phyloP scores from a whole-genome alignment of 306 rosid genomes.

The Prunus davidiana region DNA sequence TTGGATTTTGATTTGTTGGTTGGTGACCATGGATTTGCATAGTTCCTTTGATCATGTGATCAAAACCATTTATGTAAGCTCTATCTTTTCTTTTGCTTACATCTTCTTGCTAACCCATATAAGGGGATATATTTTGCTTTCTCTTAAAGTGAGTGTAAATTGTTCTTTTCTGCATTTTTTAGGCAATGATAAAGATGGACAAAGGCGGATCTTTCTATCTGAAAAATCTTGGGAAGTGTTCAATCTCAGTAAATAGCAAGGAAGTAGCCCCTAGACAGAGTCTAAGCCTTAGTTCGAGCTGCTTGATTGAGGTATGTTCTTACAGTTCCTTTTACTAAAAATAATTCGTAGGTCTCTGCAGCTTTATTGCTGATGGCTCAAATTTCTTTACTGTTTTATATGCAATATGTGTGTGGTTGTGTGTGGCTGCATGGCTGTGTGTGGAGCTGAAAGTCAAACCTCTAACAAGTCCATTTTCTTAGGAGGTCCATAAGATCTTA shows the following conservation, averaged over 20 bases:
- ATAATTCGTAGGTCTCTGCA: neutral
- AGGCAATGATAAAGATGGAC: slow-evolving; percentile 87
- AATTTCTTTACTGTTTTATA: neutral
- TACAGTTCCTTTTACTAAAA: slow-evolving; percentile 12
- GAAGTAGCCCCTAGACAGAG: slow-evolving; percentile 69
- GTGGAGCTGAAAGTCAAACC: neutral
- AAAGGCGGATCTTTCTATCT: slow-evolving; percentile 68
- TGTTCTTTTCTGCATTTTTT: slow-evolving; percentile 2
- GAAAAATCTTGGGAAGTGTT: slow-evolving; percentile 69
- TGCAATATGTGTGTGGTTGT: neutral
- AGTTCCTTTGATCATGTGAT: too few relatives aligned
- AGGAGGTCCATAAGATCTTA: neutral
- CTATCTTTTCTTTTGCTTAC: neutral
- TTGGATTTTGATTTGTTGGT: too few relatives aligned
- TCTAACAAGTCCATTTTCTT: neutral
- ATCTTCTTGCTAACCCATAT: neutral
- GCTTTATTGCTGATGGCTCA: neutral
- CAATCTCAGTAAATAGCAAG: slow-evolving; percentile 65
- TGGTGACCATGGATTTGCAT: too few relatives aligned
- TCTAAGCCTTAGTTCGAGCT: slow-evolving; percentile 53
- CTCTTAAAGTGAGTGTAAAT: neutral
- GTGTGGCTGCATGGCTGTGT: neutral
- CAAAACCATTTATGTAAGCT: too few relatives aligned
- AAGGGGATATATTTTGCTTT: neutral
- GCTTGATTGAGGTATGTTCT: slow-evolving; percentile 82